A percentile compares a stretch with the other conserved stretches of the same genome.
Evolutionary conservation across 75 land plant species (phyloP).

Genomic region (Larix kaempferi): DNA sequence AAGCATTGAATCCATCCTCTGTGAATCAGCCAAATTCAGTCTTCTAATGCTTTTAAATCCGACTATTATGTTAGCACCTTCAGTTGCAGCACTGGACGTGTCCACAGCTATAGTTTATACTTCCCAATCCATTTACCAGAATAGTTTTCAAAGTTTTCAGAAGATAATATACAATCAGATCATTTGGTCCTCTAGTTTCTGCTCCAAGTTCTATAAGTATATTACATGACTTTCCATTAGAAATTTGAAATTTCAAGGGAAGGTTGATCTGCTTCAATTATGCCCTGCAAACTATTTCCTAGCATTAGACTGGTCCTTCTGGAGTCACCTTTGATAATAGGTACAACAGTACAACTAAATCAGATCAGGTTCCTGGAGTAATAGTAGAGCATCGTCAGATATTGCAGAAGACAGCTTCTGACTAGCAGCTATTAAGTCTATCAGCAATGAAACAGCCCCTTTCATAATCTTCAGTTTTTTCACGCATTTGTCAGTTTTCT

Average conservation of each 20-base stretch:
- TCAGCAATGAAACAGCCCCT: background rate
- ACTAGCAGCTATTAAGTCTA: background rate
- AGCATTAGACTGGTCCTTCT: background rate
- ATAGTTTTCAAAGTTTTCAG: background rate
- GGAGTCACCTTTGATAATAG: background rate
- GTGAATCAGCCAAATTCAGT: background rate
- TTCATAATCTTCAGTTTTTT: background rate
- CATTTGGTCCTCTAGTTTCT: background rate
- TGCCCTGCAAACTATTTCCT: background rate
- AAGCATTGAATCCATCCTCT: background rate
- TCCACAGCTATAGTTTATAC: background rate
- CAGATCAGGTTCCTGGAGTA: background rate
- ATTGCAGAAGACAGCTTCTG: background rate
- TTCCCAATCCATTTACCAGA: background rate
- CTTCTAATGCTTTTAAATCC: background rate
- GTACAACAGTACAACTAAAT: background rate
- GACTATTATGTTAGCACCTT: background rate
- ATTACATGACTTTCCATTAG: background rate
- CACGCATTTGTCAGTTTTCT: background rate
- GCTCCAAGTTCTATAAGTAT: background rate
- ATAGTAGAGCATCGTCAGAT: background rate
- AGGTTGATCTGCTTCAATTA: background rate
- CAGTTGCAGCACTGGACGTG: background rate
- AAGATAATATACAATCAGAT: background rate
- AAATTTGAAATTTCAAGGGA: background rate